Percentiles rank a stretch among this genome's conserved stretches.
Conservation (phyloP, 768 basidiomycete species). For the Suillus clintonianus region DNA sequence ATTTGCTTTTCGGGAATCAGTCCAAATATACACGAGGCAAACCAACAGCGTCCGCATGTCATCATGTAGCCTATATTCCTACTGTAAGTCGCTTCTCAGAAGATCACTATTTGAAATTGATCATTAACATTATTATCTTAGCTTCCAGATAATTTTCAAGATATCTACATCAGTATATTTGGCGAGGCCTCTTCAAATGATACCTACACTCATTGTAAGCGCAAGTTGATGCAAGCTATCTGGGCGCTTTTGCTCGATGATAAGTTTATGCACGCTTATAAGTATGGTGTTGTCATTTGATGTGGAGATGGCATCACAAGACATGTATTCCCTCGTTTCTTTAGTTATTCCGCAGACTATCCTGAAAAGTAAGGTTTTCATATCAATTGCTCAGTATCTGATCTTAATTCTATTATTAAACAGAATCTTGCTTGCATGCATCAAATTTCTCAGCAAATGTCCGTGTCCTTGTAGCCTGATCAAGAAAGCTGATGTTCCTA, state of each 20-base stretch:
- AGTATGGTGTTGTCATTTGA: constrained; percentile 19
- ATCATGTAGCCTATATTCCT: constrained; percentile 16
- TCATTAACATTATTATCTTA: background rate
- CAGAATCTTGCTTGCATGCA: background rate
- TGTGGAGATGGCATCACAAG: constrained; percentile 17
- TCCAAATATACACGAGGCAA: constrained; percentile 14
- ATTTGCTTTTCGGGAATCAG: constrained; percentile 17
- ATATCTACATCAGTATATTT: background rate
- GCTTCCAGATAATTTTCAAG: background rate
- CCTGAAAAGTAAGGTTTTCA: constrained; percentile 21
- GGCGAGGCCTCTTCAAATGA: background rate
- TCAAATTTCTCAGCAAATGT: background rate
- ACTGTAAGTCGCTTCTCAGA: background rate
- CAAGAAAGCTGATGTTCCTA: background rate
- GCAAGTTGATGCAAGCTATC: constrained; percentile 18
- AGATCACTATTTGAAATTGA: background rate
- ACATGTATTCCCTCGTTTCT: constrained; percentile 17
- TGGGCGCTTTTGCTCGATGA: constrained; percentile 16
- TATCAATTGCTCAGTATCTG: background rate
- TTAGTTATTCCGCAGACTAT: constrained; percentile 24
- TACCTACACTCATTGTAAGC: constrained; percentile 16
- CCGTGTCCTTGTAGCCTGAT: constrained; percentile 21
- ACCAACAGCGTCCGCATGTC: constrained; percentile 10
- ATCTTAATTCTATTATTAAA: background rate
- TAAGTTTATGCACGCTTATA: constrained; percentile 18